Evolutionary conservation across 2,329 filamentous ascomycete species (phyloP).

Genomic region (Verticillium nubilum): DNA sequence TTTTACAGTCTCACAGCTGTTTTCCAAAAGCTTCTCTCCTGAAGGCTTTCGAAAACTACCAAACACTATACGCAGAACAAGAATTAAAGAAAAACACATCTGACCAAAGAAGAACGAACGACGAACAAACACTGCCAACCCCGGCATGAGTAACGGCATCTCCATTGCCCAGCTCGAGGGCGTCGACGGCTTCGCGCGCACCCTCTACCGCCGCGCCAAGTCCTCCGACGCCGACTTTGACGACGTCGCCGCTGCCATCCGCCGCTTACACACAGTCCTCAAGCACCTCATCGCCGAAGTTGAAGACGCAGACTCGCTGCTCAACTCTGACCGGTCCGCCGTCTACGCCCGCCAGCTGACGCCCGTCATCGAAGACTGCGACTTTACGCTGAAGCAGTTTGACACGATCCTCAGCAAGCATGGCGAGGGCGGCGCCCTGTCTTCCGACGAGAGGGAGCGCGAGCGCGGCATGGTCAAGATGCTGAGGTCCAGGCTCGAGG

Average conservation of each 20-base stretch:
- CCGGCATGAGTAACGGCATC: slow-evolving; percentile 22
- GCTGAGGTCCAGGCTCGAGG: slow-evolving; percentile 39
- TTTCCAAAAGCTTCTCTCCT: too few relatives aligned
- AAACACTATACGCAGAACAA: neutral
- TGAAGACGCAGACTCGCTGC: slow-evolving; percentile 48
- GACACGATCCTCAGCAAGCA: slow-evolving; percentile 46
- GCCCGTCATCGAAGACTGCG: slow-evolving; percentile 49
- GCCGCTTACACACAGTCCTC: slow-evolving; percentile 48
- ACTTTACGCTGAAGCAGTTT: slow-evolving; percentile 49
- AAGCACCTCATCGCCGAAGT: slow-evolving; percentile 54
- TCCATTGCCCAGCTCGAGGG: slow-evolving; percentile 42
- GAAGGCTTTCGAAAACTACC: too few relatives aligned
- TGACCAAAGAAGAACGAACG: slow-evolving; percentile 6
- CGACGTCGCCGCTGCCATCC: slow-evolving; percentile 43
- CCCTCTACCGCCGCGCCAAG: slow-evolving; percentile 49
- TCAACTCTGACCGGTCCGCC: slow-evolving; percentile 36
- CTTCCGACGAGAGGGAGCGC: slow-evolving; percentile 27
- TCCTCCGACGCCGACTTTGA: slow-evolving; percentile 42
- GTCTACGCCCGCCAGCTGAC: slow-evolving; percentile 44
- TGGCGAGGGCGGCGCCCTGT: slow-evolving; percentile 18
- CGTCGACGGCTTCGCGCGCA: slow-evolving; percentile 49
- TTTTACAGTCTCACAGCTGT: too few relatives aligned
- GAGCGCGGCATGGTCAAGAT: slow-evolving; percentile 34
- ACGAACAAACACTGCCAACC: neutral
- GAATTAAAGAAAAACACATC: too few relatives aligned